Conservation (phyloP, 2,329 filamentous ascomycete species). For the Colletotrichum sp. region DNA sequence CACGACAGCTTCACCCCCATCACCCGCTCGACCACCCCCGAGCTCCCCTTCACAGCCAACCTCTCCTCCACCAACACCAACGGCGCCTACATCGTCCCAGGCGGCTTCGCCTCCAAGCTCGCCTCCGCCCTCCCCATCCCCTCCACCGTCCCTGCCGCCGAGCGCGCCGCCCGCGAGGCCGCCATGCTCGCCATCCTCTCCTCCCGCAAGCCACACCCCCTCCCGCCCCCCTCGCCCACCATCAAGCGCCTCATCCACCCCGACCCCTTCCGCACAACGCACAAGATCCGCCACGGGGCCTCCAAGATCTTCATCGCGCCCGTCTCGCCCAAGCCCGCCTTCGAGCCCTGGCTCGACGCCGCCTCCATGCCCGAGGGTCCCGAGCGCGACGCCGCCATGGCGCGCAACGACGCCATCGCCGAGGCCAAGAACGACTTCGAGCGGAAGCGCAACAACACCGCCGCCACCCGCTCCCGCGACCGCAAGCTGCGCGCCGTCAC, state of each 20-base stretch:
- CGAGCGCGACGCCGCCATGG: background rate
- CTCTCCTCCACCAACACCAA: background rate
- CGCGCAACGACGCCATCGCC: constrained; percentile 31
- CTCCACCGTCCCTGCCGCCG: background rate
- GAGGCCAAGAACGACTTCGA: constrained; percentile 28
- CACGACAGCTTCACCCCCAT: background rate
- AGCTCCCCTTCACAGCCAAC: background rate
- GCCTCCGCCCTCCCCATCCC: constrained; percentile 28
- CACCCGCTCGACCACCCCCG: background rate
- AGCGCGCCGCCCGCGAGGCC: constrained; percentile 22
- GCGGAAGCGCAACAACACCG: constrained; percentile 39
- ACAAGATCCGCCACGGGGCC: background rate
- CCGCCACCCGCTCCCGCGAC: constrained; percentile 40
- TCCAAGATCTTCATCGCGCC: background rate
- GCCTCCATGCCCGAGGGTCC: constrained; percentile 13
- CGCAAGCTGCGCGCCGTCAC: background rate
- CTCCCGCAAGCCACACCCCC: constrained; percentile 29
- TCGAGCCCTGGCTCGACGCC: constrained; percentile 24
- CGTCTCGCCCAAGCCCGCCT: background rate
- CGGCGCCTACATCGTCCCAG: background rate
- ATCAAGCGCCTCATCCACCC: background rate
- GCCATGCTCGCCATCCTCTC: constrained; percentile 27
- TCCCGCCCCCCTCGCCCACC: constrained; percentile 27
- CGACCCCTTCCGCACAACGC: background rate
- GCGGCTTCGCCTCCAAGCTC: constrained; percentile 18